phyloP scores from a whole-genome alignment of 345 rosid genomes.

The Melaleuca alternifolia region DNA sequence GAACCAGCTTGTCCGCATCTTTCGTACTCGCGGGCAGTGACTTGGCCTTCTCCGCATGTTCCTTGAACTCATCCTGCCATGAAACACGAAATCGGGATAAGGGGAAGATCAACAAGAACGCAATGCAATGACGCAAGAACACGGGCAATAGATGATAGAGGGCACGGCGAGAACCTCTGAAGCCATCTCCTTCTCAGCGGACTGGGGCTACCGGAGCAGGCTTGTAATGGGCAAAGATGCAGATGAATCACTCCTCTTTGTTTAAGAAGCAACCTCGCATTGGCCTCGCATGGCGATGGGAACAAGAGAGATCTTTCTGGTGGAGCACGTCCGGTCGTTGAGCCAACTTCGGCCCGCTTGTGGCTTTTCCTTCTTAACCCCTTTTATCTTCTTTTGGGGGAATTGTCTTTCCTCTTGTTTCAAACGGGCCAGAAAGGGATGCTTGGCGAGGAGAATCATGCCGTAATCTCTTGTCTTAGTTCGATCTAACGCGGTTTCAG shows the following conservation, averaged over 20 bases:
- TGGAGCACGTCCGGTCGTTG: not conserved
- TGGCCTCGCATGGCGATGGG: not conserved
- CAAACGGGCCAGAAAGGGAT: not conserved
- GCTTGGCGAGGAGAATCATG: not conserved
- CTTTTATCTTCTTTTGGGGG: not conserved
- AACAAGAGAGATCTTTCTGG: not conserved
- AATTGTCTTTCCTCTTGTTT: not conserved
- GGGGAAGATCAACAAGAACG: too few relatives aligned
- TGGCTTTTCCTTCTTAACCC: not conserved
- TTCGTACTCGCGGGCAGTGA: constrained; percentile 10
- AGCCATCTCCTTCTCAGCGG: not conserved
- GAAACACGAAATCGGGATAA: not conserved
- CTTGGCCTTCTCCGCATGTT: constrained; percentile 18
- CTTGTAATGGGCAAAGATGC: not conserved
- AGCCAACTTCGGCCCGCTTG: not conserved
- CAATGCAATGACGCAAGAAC: not conserved
- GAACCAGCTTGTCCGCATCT: constrained; percentile 15
- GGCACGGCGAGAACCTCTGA: not conserved
- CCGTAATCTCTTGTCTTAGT: not conserved
- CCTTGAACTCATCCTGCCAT: constrained; percentile 12
- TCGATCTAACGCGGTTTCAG: not conserved
- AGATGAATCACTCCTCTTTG: not conserved
- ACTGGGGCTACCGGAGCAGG: not conserved
- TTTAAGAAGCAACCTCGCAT: not conserved
- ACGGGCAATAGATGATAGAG: not conserved